Evolutionary conservation across 306 rosid genomes (phyloP).

Genomic region (Gillenia trifoliata): DNA sequence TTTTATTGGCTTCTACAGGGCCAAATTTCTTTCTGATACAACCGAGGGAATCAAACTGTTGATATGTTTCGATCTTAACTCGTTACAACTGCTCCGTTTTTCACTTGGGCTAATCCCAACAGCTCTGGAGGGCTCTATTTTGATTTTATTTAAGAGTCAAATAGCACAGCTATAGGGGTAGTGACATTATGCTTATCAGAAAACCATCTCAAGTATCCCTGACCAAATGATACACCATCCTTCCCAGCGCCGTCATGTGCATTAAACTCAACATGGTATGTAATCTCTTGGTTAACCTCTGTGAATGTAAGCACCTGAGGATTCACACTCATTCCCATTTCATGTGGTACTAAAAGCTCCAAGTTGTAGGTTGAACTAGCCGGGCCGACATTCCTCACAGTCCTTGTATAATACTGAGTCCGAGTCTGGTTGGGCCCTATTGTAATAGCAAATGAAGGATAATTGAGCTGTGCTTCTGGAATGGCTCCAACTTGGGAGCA

Average conservation of each 20-base stretch:
- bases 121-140: not conserved
- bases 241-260: constrained; percentile 4
- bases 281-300: constrained; percentile 33
- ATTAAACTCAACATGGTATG: constrained; percentile 21
- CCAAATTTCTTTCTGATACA: not conserved
- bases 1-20: not conserved
- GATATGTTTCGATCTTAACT: too few species aligned
- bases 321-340: constrained; percentile 14
- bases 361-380: constrained; percentile 29
- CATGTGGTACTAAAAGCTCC: constrained; percentile 24
- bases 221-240: constrained; percentile 17
- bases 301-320: constrained; percentile 34
- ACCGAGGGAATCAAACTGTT: too few species aligned
- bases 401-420: constrained; percentile 38
- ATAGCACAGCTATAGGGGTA: constrained; percentile 31
- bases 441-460: constrained; percentile 40
- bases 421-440: constrained; percentile 13
- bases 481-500: constrained; percentile 30
- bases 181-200: constrained; percentile 38
- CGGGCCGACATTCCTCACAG: constrained; percentile 44
- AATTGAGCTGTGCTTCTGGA: constrained; percentile 40
- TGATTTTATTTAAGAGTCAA: not conserved
- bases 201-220: constrained; percentile 47
- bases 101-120: too few species aligned
- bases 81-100: too few species aligned